Base-by-base conservation (phyloP, 2,329 filamentous ascomycete genomes). In the Pestalotiopsis sp. region DNA sequence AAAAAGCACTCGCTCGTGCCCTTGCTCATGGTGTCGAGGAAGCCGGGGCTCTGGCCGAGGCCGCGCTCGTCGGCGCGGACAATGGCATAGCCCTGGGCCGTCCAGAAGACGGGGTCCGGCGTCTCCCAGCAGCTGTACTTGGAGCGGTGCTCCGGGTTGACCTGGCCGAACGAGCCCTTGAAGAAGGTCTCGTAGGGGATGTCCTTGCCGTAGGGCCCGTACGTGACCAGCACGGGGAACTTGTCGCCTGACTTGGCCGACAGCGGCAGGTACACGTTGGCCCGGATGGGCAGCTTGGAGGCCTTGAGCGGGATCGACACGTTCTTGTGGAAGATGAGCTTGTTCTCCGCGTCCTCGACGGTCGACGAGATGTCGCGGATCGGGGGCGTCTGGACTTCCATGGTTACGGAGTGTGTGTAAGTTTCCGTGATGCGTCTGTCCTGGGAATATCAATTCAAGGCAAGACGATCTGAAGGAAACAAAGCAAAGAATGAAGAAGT, bases 191-290 rank as follows among this genome's bases (percentile, higher is more conserved):
- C 83, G 76, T 93, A 93, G 23, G 84, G 86, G 45, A 92, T 91
- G 72, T 93, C 91, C 73, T 94, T 93, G 61, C 91, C 91, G 71
- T 93, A 93, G 0, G 91, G 91, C 0, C 91, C 91, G 71, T 93
- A 93, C 0, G 91, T 93, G 2, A 91, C 87, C 9, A 93, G 77
- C 0, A 92, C 90, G 0, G 91, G 91, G 25, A 84, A 84, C 57
- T 71, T 76, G 11, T 67, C 77, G 1, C 85, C 66, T 17, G 71
- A 70, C 12, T 69, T 73, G 14, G 67, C 36, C 1, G 49, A 59
- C 65, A 79, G 77, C 0, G 81, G 81, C 5, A 79, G 75, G 70
- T 82, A 82, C 17, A 82, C 75, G 49, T 82, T 83, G 70, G 78
- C 79, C 13, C 81, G 77, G 20, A 83, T 76, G 5, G 80, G 72